Percentiles rank a stretch among this genome's conserved stretches.
These are phyloP conservation scores for Pholiota microspora DNA, from an alignment of 768 basidiomycete species.

Conservation along the genomic window DNA sequence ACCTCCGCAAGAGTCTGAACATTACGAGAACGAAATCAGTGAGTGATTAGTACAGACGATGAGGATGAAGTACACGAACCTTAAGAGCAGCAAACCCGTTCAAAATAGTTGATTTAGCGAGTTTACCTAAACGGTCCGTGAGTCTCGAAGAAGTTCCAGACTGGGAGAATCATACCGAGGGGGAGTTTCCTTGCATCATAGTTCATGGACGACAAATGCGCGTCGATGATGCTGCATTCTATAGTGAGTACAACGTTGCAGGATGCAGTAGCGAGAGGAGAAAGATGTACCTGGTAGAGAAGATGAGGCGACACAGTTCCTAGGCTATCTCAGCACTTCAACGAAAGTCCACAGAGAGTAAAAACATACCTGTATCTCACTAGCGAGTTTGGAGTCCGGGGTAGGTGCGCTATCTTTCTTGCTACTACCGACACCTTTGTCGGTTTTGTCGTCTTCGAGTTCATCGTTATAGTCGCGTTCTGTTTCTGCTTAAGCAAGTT, in stretches of 20 bases:
- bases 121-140: slow-evolving; percentile 7
- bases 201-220: slow-evolving; percentile 14
- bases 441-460: neutral
- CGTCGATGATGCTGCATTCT: slow-evolving; percentile 6
- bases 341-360: neutral
- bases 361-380: slow-evolving; percentile 9
- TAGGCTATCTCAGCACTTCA: neutral
- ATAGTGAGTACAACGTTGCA: neutral
- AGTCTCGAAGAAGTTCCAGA: neutral
- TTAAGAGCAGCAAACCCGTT: slow-evolving; percentile 12
- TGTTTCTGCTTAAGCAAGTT: neutral
- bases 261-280: neutral
- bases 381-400: slow-evolving; percentile 1
- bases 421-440: neutral
- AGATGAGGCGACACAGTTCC: slow-evolving; percentile 7
- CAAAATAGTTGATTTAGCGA: slow-evolving; percentile 11
- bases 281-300: slow-evolving; percentile 1
- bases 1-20: slow-evolving; percentile 6
- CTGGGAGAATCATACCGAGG: neutral
- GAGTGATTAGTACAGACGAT: neutral
- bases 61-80: neutral
- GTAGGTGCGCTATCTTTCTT: neutral
- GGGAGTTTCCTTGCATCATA: slow-evolving; percentile 11
- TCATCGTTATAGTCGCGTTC: slow-evolving; percentile 11
- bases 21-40: neutral